Conservation (phyloP, 2,329 filamentous ascomycete species). For the Anisogramma anomala region DNA sequence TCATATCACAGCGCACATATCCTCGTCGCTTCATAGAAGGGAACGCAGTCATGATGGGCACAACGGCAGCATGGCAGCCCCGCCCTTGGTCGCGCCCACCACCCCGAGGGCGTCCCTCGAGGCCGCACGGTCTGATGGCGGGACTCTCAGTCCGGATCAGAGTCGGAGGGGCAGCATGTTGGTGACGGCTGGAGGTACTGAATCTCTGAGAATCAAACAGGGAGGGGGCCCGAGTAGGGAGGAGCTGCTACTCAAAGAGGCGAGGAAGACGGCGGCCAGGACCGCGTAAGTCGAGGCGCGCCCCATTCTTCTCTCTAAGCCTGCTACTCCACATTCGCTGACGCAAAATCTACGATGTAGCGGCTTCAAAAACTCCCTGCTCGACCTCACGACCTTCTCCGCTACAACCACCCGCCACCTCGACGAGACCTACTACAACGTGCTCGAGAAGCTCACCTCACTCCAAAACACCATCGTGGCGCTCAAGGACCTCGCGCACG, state of each 20-base stretch:
- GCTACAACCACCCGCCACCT: constrained; percentile 52
- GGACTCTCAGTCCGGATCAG: constrained; percentile 33
- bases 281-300: constrained; percentile 27
- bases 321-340: constrained; percentile 1
- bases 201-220: constrained; percentile 3
- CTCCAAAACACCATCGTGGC: constrained; percentile 53
- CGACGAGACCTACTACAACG: constrained; percentile 62
- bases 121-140: constrained; percentile 32
- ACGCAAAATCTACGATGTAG: constrained; percentile 23
- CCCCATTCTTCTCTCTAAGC: constrained; percentile 8
- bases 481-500: constrained; percentile 54
- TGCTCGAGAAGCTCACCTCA: constrained; percentile 55
- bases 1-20: constrained; percentile 19
- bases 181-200: constrained; percentile 20
- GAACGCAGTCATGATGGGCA: constrained; percentile 23
- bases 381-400: constrained; percentile 47
- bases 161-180: constrained; percentile 34
- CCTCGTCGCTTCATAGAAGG: constrained; percentile 24
- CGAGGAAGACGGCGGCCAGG: constrained; percentile 27
- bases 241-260: constrained; percentile 30
- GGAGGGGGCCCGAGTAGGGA: constrained; percentile 23
- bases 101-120: constrained; percentile 31
- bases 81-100: constrained; percentile 16
- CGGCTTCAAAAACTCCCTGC: constrained; percentile 39
- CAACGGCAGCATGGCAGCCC: constrained; percentile 20